These are phyloP conservation scores for Dactylorhiza incarnata DNA, from an alignment of 106 monocot species.

Conservation along the genomic window DNA sequence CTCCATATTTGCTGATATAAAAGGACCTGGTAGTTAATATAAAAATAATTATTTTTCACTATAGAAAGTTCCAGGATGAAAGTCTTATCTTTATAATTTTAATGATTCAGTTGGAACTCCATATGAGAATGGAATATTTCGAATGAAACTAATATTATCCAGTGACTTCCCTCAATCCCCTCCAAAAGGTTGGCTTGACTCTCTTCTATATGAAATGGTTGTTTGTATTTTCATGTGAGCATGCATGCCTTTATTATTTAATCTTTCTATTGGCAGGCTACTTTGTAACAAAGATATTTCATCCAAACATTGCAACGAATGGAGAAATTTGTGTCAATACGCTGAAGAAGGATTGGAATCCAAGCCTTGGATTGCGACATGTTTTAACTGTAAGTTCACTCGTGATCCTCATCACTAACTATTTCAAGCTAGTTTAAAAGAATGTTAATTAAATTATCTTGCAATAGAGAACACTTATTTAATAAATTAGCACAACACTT, in stretches of 20 bases:
- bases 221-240: not conserved
- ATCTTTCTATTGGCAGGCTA: slow-evolving; percentile 41
- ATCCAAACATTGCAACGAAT: slow-evolving; percentile 93
- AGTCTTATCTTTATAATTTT: not conserved
- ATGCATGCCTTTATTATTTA: not conserved
- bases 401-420: not conserved
- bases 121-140: slow-evolving; percentile 91
- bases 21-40: slow-evolving; percentile 70
- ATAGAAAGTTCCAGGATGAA: not conserved
- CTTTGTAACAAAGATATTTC: slow-evolving; percentile 94
- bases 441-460: no score
- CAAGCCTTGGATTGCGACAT: slow-evolving; percentile 77
- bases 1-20: slow-evolving; percentile 91
- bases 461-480: no score
- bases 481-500: no score
- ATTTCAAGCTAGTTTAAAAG: not conserved
- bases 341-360: slow-evolving; percentile 97
- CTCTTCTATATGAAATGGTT: not conserved
- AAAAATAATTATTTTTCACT: not conserved
- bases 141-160: slow-evolving; percentile 86
- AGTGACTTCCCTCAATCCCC: slow-evolving; percentile 88
- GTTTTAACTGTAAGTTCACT: slow-evolving; percentile 60
- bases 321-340: slow-evolving; percentile 98
- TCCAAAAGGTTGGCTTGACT: slow-evolving; percentile 58
- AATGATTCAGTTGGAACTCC: slow-evolving; percentile 81